Base-by-base conservation (phyloP, 805 yeast genomes). In the Suhomyces faveliae region DNA sequence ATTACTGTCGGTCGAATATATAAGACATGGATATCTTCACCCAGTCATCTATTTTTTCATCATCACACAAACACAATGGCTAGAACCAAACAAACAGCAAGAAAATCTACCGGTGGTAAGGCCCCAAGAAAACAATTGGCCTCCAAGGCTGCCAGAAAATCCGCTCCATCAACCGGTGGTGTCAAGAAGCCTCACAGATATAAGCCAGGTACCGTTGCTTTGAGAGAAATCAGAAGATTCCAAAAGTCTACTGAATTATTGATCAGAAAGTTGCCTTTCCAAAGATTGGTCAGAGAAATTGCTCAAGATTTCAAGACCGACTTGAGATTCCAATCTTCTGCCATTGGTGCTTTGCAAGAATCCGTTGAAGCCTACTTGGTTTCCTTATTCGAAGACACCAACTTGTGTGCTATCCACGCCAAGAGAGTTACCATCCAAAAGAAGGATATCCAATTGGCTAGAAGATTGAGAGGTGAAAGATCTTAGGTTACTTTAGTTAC, bases 261-360 rank as follows among this genome's bases (percentile, higher is more conserved):
- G 74, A 89, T 92, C 75, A 87, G 96, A 81, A 92, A 92, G 75
- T 81, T 92, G 62, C 98, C 98, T 51, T 92, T 92, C 86, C 97
- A 92, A 73, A 85, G 97, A 80, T 81, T 91, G 68, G 97, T 91
- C 50, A 82, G 97, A 73, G 97, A 91, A 76, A 89, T 92, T 56
- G 96, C 97, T 55, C 92, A 87, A 73, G 97, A 90, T 70, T 87
- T 87, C 82, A 87, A 85, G 79, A 83, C 92, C 62, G 95, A 87
- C 69, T 81, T 90, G 73, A 85, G 96, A 80, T 92, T 94, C 85
- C 97, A 92, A 74, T 69, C 74, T 47, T 69, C 74, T 48, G 74
- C 76, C 52, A 71, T 71, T 45, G 76, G 76, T 67, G 76, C 76
- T 55, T 69, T 71, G 60, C 76, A 71, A 61, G 76, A 71, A 66